Base-by-base conservation (phyloP, 2,329 filamentous ascomycete species). In the Monascus ruber region DNA sequence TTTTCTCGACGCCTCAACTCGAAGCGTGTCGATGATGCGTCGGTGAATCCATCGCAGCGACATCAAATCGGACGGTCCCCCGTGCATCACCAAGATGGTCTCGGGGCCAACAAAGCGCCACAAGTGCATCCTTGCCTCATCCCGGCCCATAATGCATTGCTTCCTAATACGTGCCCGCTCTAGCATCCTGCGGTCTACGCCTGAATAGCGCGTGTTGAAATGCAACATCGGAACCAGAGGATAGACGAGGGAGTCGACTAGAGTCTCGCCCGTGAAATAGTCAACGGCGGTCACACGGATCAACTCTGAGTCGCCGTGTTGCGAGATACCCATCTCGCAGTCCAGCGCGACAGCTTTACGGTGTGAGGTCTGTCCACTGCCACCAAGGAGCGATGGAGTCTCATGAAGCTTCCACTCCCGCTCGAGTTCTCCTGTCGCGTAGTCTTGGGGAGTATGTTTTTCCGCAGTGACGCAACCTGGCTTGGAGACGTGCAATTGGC, bases 281-380 rank as follows among this genome's bases (percentile, higher is more conserved):
- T 76, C 73, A 25, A 77, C 49, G 2, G 67, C 49, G 0, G 68
- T 69, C 1, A 77, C 33, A 3, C 72, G 70, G 41, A 77, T 73
- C 5, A 77, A 54, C 43, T 76, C 72, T 0, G 56, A 52, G 6
- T 76, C 70, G 5, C 67, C 64, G 4, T 55, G 55, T 6, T 48
- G 46, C 1, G 67, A 56, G 0, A 59, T 64, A 10, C 73, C 50
- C 71, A 76, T 76, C 45, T 77, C 73, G 44, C 73, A 76, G 43
- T 76, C 72, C 3, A 77, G 54, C 0, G 66, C 70, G 3, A 76
- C 64, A 2, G 53, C 58, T 2, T 11, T 10, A 26, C 44, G 10
- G 2, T 43, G 46, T 4, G 35, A n/a, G 7, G 33, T 7, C 10
- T n/a, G 10, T 8, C 29, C 33, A 8, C 24, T 31, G 5, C 31